Conservation (phyloP, 176 grass and related monocot species). For the Poa pratensis region DNA sequence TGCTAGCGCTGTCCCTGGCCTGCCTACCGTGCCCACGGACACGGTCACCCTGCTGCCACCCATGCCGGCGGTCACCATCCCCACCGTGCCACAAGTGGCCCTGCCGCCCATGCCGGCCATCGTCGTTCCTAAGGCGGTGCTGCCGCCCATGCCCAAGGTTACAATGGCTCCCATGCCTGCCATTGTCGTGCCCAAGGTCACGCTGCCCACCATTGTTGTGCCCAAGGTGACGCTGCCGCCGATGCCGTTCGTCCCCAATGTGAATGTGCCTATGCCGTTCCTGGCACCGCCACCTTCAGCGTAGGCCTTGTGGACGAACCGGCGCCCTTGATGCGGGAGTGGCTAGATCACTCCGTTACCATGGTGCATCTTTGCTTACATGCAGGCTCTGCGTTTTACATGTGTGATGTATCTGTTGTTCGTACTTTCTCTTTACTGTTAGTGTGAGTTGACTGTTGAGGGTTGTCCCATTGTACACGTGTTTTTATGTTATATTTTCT, state of each 20-base stretch:
- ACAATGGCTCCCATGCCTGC: background rate
- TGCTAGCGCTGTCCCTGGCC: background rate
- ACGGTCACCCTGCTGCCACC: constrained; percentile 11
- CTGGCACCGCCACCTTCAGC: constrained; percentile 32
- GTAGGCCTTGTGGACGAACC: background rate
- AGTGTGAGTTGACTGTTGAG: background rate
- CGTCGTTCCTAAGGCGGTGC: background rate
- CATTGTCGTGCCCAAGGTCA: background rate
- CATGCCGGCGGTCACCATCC: background rate
- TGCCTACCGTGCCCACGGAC: constrained; percentile 10
- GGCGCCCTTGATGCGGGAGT: background rate
- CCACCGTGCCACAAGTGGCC: background rate
- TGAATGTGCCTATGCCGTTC: constrained; percentile 34
- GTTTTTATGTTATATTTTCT: no score
- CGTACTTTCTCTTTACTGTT: background rate
- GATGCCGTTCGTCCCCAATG: constrained; percentile 28
- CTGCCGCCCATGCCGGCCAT: constrained; percentile 11
- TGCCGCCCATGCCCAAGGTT: background rate
- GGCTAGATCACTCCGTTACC: background rate
- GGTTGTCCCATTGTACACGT: background rate
- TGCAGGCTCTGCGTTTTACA: background rate
- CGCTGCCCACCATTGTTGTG: background rate
- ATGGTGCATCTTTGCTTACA: background rate
- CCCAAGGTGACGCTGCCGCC: constrained; percentile 23
- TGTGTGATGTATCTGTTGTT: background rate